phyloP scores from a whole-genome alignment of 331 rosid species.

The Cydonia oblonga region DNA sequence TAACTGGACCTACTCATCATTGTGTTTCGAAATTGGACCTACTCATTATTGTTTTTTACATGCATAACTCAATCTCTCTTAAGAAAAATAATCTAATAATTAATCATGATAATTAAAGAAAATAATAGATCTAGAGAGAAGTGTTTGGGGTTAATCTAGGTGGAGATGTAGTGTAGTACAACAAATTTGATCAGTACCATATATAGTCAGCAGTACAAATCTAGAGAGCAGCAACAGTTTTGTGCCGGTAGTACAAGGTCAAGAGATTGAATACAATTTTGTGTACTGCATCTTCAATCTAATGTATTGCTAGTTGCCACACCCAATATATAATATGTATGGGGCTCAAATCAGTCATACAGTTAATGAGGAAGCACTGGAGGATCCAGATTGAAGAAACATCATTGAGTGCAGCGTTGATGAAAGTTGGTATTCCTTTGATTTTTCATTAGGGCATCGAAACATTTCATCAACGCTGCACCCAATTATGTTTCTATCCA shows the following conservation, averaged over 20 bases:
- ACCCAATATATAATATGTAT: background rate
- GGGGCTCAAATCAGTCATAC: background rate
- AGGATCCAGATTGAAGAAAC: conserved; percentile 39
- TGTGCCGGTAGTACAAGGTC: conserved; percentile 7
- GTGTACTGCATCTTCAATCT: background rate
- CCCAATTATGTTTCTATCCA: conserved; percentile 50
- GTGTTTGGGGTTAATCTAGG: background rate
- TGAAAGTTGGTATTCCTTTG: conserved; percentile 7
- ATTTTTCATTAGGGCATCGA: background rate
- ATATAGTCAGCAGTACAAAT: background rate
- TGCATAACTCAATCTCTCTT: background rate
- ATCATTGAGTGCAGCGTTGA: conserved; percentile 99
- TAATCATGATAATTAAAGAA: background rate
- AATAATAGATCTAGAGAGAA: background rate
- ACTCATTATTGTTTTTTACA: background rate
- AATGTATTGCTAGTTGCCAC: background rate
- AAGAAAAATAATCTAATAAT: background rate
- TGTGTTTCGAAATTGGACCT: background rate
- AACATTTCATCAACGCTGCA: conserved; percentile 37
- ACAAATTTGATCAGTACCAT: background rate
- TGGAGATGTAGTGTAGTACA: background rate
- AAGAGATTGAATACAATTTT: background rate
- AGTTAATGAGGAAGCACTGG: background rate
- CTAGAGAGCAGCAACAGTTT: background rate
- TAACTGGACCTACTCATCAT: background rate